Evolutionary conservation across 2,329 filamentous ascomycete genomes (phyloP).

Genomic region (Tolypocladium endophyticum): DNA sequence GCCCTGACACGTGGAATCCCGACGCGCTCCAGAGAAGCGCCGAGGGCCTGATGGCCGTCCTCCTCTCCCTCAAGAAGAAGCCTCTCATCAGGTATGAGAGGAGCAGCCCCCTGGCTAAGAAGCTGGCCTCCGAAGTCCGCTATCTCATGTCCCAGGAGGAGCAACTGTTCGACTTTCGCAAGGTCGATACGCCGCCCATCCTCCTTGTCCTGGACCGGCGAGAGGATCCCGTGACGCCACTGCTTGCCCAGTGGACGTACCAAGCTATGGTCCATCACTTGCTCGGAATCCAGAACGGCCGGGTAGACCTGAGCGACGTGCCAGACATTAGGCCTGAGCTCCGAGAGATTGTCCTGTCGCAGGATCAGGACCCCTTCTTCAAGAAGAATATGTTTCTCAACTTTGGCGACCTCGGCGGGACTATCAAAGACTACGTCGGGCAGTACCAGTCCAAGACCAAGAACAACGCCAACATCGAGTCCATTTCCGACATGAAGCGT

Average conservation of each 20-base stretch:
- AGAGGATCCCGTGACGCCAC: slow-evolving; percentile 87
- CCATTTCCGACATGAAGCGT: slow-evolving; percentile 96
- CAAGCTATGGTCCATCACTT: slow-evolving; percentile 99
- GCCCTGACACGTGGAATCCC: slow-evolving; percentile 80
- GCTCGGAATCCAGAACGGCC: slow-evolving; percentile 87
- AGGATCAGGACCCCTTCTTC: slow-evolving; percentile 97
- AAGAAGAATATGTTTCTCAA: slow-evolving; percentile 99
- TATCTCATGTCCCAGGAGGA: slow-evolving; percentile 94
- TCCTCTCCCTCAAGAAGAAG: slow-evolving; percentile 91
- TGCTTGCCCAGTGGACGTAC: slow-evolving; percentile 97
- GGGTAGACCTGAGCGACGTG: slow-evolving; percentile 76
- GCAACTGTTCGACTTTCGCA: slow-evolving; percentile 90
- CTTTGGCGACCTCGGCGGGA: slow-evolving; percentile 88
- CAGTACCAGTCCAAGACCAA: slow-evolving; percentile 98
- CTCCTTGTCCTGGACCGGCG: slow-evolving; percentile 81
- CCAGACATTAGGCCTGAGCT: slow-evolving; percentile 78
- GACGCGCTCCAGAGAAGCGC: slow-evolving; percentile 79
- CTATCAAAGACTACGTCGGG: slow-evolving; percentile 96
- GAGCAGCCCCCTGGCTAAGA: slow-evolving; percentile 82
- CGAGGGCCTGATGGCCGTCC: slow-evolving; percentile 73
- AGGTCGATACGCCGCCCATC: slow-evolving; percentile 88
- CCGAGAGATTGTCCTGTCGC: slow-evolving; percentile 87
- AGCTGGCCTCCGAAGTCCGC: slow-evolving; percentile 82
- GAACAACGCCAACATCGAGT: slow-evolving; percentile 90
- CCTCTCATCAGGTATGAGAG: slow-evolving; percentile 89